These are phyloP conservation scores for Bryoerythrophyllum caledonicum DNA, from an alignment of 225 moss, liverwort and hornwort genomes.

Conservation along the genomic window DNA sequence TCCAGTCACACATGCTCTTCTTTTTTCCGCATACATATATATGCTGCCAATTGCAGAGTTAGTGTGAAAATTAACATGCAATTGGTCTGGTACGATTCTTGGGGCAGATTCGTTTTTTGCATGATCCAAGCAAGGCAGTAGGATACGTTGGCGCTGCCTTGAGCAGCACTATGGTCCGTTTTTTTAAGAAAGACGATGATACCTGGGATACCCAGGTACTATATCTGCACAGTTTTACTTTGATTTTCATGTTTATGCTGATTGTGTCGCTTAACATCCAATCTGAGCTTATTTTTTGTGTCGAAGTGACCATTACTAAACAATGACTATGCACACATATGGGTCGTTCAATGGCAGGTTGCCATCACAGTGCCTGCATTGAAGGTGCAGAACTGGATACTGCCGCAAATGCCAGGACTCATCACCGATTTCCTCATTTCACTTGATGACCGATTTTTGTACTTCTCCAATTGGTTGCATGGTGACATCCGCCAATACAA, in stretches of 20 bases:
- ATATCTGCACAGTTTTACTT: not conserved
- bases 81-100: slow-evolving; percentile 17
- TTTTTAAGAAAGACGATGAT: slow-evolving; percentile 83
- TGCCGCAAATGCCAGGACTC: slow-evolving; percentile 92
- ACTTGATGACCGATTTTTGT: slow-evolving; percentile 87
- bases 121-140: slow-evolving; percentile 81
- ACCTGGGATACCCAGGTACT: slow-evolving; percentile 81
- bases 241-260: not conserved
- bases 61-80: not conserved
- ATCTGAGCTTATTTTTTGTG: too few species aligned
- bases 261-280: not conserved
- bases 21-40: not conserved
- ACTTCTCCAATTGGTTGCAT: slow-evolving; percentile 98
- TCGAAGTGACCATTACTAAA: not conserved
- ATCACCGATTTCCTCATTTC: slow-evolving; percentile 98
- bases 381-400: slow-evolving; percentile 90
- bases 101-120: slow-evolving; percentile 80
- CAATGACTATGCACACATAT: not conserved
- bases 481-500: slow-evolving; percentile 98
- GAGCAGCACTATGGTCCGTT: slow-evolving; percentile 92
- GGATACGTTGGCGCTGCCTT: slow-evolving; percentile 92
- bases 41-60: not conserved
- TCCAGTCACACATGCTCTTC: not conserved
- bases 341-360: slow-evolving; percentile 50
- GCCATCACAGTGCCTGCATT: slow-evolving; percentile 82